Evolutionary conservation across 352 stramenopile species (phyloP), one percentile per base, ranked within the genome.

Genomic region (Discostella stelligera): DNA sequence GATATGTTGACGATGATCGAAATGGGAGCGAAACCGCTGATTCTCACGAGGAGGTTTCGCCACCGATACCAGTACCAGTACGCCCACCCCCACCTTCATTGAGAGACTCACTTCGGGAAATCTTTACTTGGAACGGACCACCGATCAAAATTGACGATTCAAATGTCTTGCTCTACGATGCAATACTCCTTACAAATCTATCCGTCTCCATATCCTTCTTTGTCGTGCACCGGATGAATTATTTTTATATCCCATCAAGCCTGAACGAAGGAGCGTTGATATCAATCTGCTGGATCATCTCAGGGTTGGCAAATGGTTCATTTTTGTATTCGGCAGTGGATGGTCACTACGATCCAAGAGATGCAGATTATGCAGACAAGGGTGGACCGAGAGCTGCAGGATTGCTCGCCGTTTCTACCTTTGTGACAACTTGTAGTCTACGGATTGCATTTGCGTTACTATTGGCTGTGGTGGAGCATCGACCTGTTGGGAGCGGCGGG

Each of bases 141-240:
- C 82, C 82, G 21, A 20, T 83, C 10, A 52, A 85, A 52, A 54
- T 89, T 27, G 79, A 89, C 20, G 83, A 89, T 59, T 65, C 58
- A 0, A 68, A 79, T 71, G 37, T 89, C 21, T 63, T 89, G 21
- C 65, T 87, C 21, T 89, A 87, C 46, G 83, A 89, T 55, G 59
- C 87, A 53, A 82, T 89, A 54, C 50, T 89, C 16, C 55, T 89
- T 48, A 62, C 87, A 14, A 89, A 89, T 66, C 63, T 89, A 14
- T 68, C 66, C 6, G 11, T 74, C 25, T 87, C 79, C 13, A 85
- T 89, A 65, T 84, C 71, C 39, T 87, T 89, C 54, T 89, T 77
- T 71, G 83, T 89, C 0, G 74, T 71, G 4, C 83, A 89, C 72
- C 78, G 83, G 25, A 44, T 89, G 61, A 37, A 77, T 50, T 71